Conservation (phyloP, 2,329 filamentous ascomycete genomes). For the Hymenoscyphus fructigenus region DNA sequence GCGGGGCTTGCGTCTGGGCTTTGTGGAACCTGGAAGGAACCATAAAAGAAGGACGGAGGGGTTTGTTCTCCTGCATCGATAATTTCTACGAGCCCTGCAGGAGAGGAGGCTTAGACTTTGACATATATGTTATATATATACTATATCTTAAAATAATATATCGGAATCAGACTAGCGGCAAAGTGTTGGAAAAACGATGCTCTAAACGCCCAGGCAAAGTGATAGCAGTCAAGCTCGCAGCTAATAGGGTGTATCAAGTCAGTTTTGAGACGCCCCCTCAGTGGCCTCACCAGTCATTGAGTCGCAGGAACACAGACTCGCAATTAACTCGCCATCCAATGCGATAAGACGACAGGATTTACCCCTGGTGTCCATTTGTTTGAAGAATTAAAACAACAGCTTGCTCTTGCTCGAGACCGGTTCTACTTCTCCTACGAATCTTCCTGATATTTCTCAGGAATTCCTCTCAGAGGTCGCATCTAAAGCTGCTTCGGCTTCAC, state of each 20-base stretch:
- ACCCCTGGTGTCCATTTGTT: not conserved
- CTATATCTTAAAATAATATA: too few species aligned
- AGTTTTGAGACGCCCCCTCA: not conserved
- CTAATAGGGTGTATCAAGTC: not conserved
- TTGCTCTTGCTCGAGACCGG: not conserved
- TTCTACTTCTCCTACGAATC: too few species aligned
- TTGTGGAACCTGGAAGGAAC: too few species aligned
- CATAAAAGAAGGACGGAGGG: too few species aligned
- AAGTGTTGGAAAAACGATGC: not conserved
- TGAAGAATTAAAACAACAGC: not conserved
- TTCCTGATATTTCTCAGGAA: too few species aligned
- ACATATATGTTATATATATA: too few species aligned
- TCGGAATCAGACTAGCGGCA: too few species aligned
- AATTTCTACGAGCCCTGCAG: too few species aligned
- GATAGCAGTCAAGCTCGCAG: not conserved
- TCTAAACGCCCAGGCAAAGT: slow-evolving; percentile 1
- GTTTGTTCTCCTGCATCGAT: too few species aligned
- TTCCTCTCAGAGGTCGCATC: too few species aligned
- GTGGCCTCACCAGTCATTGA: slow-evolving; percentile 1
- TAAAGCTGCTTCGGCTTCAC: not conserved
- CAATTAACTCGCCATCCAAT: not conserved
- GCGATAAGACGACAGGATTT: not conserved
- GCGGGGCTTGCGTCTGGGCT: too few species aligned
- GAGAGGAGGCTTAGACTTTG: too few species aligned
- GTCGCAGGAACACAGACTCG: not conserved